These are phyloP conservation scores for Kernera saxatilis DNA, from an alignment of 345 rosid genomes.

Conservation along the genomic window DNA sequence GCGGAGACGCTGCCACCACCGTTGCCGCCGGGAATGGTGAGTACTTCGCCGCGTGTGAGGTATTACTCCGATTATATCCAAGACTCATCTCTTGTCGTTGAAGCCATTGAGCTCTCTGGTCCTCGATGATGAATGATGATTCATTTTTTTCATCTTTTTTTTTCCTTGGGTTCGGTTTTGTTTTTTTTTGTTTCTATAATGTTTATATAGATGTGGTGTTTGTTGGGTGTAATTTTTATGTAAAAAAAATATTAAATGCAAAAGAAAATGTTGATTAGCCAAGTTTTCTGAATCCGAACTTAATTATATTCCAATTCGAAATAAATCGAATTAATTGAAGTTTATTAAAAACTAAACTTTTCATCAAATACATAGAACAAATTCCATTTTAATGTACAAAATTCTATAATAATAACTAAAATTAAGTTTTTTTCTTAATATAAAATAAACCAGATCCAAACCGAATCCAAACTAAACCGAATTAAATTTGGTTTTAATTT, in stretches of 20 bases:
- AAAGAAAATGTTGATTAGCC: too few species aligned
- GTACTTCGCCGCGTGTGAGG: conserved; percentile 23
- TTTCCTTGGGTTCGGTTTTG: neutral
- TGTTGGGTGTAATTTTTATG: conserved; percentile 43
- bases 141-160: neutral
- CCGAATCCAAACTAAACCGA: too few species aligned
- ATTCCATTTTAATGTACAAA: too few species aligned
- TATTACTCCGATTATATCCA: conserved; percentile 75
- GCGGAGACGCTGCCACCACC: conserved; percentile 35
- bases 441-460: too few species aligned
- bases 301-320: too few species aligned
- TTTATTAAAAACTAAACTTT: too few species aligned
- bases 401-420: too few species aligned
- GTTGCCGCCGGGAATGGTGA: conserved; percentile 20
- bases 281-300: too few species aligned
- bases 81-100: conserved; percentile 83
- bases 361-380: too few species aligned
- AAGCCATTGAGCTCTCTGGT: conserved; percentile 98
- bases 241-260: conserved; percentile 29
- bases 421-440: too few species aligned
- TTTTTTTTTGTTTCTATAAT: neutral
- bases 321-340: too few species aligned
- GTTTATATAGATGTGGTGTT: conserved; percentile 29
- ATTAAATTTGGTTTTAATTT: too few species aligned
- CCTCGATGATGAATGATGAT: conserved; percentile 48